phyloP scores from a whole-genome alignment of 2,329 filamentous ascomycete genomes.

The Dryadomyces sulphureus region DNA sequence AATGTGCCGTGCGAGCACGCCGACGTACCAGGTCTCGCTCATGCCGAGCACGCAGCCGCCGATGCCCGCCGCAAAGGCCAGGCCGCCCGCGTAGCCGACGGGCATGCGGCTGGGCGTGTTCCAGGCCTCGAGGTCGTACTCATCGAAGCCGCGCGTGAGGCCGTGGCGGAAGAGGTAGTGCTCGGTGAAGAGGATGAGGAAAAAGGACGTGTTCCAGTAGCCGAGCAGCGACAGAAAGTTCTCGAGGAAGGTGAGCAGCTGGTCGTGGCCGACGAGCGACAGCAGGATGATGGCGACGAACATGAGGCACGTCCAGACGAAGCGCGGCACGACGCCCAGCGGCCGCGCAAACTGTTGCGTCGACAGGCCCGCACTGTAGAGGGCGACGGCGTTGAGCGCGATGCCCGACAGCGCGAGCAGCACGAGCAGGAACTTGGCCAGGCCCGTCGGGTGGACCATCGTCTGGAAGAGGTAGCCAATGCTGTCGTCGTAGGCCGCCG shows the following conservation, averaged over 20 bases:
- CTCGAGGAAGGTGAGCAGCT: slow-evolving; percentile 27
- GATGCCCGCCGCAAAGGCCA: slow-evolving; percentile 28
- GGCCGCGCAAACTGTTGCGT: slow-evolving; percentile 27
- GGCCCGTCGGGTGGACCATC: slow-evolving; percentile 42
- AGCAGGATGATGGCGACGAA: slow-evolving; percentile 29
- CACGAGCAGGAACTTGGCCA: slow-evolving; percentile 48
- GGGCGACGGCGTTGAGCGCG: slow-evolving; percentile 29
- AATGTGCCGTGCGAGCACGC: slow-evolving; percentile 27
- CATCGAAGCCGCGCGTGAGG: slow-evolving; percentile 15
- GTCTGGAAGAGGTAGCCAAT: slow-evolving; percentile 44
- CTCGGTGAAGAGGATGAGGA: slow-evolving; percentile 30
- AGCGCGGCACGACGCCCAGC: slow-evolving; percentile 26
- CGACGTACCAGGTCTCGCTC: slow-evolving; percentile 41
- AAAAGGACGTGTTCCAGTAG: slow-evolving; percentile 35
- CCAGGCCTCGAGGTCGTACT: slow-evolving; percentile 35
- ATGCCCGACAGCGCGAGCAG: slow-evolving; percentile 37
- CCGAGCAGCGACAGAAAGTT: slow-evolving; percentile 33
- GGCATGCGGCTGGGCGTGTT: slow-evolving; percentile 27
- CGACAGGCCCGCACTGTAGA: slow-evolving; percentile 24
- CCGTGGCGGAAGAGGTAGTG: slow-evolving; percentile 31
- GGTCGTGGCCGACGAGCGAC: slow-evolving; percentile 25
- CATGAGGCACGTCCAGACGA: slow-evolving; percentile 30
- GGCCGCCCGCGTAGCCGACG: slow-evolving; percentile 24
- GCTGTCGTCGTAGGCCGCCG: slow-evolving; percentile 34
- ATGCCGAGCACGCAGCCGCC: slow-evolving; percentile 41